Percentiles rank a stretch among this genome's conserved stretches.
phyloP scores from a whole-genome alignment of 257 asterid genomes.

The Eustoma russellianum region DNA sequence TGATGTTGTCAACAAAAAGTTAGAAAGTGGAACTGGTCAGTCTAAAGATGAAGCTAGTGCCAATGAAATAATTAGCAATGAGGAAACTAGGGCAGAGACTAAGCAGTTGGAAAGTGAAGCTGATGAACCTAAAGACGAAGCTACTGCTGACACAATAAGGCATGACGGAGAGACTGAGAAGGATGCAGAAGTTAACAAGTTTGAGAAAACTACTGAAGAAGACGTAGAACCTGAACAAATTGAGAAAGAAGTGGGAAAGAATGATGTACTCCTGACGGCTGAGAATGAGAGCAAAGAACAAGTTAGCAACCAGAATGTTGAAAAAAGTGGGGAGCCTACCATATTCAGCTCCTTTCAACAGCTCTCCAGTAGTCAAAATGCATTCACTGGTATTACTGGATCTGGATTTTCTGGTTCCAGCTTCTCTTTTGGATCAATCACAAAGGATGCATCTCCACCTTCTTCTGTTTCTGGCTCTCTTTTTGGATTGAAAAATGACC shows the following conservation, averaged over 20 bases:
- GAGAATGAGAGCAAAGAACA: constrained; percentile 30
- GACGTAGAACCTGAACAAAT: constrained; percentile 23
- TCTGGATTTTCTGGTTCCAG: constrained; percentile 69
- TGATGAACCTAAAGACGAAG: constrained; percentile 22
- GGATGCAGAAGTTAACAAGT: constrained; percentile 9
- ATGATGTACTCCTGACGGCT: constrained; percentile 19
- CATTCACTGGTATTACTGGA: constrained; percentile 82
- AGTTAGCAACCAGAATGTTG: constrained; percentile 22
- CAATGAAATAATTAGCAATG: constrained; percentile 1
- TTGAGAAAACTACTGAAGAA: constrained; percentile 11
- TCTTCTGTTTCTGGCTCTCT: constrained; percentile 29
- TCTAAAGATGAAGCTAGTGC: background rate
- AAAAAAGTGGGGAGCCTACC: constrained; percentile 38
- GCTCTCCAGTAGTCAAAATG: constrained; percentile 74
- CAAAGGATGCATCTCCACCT: constrained; percentile 37
- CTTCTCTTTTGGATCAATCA: constrained; percentile 70
- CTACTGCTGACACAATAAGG: constrained; percentile 17
- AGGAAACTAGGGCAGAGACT: constrained; percentile 19
- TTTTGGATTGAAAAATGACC: constrained; percentile 29
- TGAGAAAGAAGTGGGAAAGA: constrained; percentile 20
- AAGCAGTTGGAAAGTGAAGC: constrained; percentile 25
- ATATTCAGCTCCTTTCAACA: constrained; percentile 70
- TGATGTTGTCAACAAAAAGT: constrained; percentile 1
- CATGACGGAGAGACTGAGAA: constrained; percentile 18
- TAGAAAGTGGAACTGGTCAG: background rate